These are phyloP conservation scores for Chlorella vulgaris DNA, from an alignment of 139 green algal genomes.

Conservation along the genomic window DNA sequence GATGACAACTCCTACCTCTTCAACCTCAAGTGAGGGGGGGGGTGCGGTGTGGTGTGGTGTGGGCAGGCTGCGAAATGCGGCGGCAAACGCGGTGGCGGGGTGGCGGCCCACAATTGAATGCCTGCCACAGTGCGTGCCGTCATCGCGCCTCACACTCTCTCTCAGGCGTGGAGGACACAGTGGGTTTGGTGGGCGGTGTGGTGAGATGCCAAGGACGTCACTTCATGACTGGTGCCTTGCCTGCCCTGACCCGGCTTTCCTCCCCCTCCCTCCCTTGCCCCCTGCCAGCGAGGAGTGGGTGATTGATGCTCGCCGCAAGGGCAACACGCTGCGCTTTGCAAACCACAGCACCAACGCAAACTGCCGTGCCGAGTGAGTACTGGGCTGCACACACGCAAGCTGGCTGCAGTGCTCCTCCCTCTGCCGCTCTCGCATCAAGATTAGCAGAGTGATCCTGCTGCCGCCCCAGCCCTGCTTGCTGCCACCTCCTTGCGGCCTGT, in stretches of 20 bases:
- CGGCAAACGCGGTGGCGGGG: too few relatives aligned
- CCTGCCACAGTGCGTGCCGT: too few relatives aligned
- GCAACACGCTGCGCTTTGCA: constrained; percentile 92
- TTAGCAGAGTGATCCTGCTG: background rate
- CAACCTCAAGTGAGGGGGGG: constrained; percentile 68
- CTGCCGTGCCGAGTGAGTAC: constrained; percentile 57
- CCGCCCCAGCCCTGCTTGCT: too few relatives aligned
- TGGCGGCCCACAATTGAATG: too few relatives aligned
- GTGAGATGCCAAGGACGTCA: too few relatives aligned
- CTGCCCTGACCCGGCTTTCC: background rate
- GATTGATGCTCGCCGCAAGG: constrained; percentile 77
- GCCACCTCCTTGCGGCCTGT: too few relatives aligned
- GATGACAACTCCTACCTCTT: constrained; percentile 88
- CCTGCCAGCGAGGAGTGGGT: constrained; percentile 67
- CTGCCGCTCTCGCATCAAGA: too few relatives aligned
- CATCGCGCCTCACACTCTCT: too few relatives aligned
- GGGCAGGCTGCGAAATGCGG: background rate
- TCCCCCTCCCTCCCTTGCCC: background rate
- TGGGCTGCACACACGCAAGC: background rate
- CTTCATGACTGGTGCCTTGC: too few relatives aligned
- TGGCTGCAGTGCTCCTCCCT: background rate
- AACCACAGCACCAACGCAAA: constrained; percentile 76
- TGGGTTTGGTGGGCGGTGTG: too few relatives aligned
- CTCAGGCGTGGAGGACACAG: too few relatives aligned
- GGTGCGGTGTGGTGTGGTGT: background rate